Conservation (phyloP, 345 rosid genomes). For the Pseudoturritis turrita region DNA sequence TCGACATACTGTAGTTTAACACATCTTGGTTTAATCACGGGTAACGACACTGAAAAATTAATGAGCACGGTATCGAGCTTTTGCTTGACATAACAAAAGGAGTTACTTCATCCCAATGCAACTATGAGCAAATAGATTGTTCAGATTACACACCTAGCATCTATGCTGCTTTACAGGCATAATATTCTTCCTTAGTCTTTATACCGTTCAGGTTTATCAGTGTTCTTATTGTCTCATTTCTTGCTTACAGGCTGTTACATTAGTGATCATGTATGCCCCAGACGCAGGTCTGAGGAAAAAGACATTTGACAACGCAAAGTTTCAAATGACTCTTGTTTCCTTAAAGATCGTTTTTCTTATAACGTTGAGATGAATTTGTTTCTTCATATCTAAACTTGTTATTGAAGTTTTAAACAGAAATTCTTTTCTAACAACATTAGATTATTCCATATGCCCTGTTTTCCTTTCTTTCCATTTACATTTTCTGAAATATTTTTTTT, state of each 20-base stretch:
- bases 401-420: not conserved
- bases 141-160: slow-evolving; percentile 51
- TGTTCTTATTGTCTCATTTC: not conserved
- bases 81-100: slow-evolving; percentile 55
- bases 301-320: slow-evolving; percentile 43
- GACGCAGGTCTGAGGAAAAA: slow-evolving; percentile 52
- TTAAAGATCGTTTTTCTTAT: not conserved
- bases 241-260: slow-evolving; percentile 50
- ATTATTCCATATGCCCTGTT: slow-evolving; percentile 2
- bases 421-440: not conserved
- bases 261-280: slow-evolving; percentile 51
- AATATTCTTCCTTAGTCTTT: slow-evolving; percentile 12
- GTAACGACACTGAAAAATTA: slow-evolving; percentile 48
- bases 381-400: not conserved
- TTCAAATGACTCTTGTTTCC: not conserved
- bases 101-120: slow-evolving; percentile 30
- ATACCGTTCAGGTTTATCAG: slow-evolving; percentile 1
- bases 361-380: not conserved
- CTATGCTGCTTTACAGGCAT: slow-evolving; percentile 69
- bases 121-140: slow-evolving; percentile 42
- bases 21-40: slow-evolving; percentile 62
- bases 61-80: slow-evolving; percentile 46
- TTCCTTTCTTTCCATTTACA: not conserved
- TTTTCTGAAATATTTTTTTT: too few species aligned
- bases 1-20: slow-evolving; percentile 57